Evolutionary conservation across 305 asterid genomes (phyloP), one percentile per base, ranked within the genome.

Genomic region (Ilex paraguariensis): DNA sequence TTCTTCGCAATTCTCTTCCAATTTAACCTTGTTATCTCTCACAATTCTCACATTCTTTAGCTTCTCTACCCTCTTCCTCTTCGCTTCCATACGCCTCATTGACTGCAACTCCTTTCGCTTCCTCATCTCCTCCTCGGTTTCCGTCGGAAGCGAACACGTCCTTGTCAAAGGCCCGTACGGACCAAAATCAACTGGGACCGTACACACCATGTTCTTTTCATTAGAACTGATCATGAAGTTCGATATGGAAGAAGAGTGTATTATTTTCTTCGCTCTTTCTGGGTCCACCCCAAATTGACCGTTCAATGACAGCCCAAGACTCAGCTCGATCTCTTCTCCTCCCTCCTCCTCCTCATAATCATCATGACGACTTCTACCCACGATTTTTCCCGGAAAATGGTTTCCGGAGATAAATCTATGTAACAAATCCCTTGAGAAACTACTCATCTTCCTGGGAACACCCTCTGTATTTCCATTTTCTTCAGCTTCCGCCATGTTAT

Each of bases 271-370:
- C 17, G 69, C 54, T 66, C 73, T 77, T 46, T 65, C 21, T 7
- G 92, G 91, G 82, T 87, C 97, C 63, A 88, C 84, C 4, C 97
- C 97, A 61, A 88, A 91, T 68, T 81, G 69, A 1, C 97, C 97
- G 73, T 91, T 91, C 75, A 73, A 63, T 0, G 98, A 91, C 9
- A 88, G 91, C 56, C 94, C 95, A 63, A 91, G 68, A 66, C 81
- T 82, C 66, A 91, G 61, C 80, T 91, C 95, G 32, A 88, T 48
- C 11, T 72, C 91, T 13, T 60, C 82, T 1, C 73, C 86, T 0
- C 42, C 42, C 9, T 60, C 73, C 3, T 55, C 82, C 0, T 17
- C 60, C 8, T 63, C 77, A 0, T 28, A 53, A 3, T 30, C 45
- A 15, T 21, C 65, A 53, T 13, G 13, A 46, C 0, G 13, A 46